Base-by-base conservation (phyloP, 257 asterid genomes). In the Salvia splendens region DNA sequence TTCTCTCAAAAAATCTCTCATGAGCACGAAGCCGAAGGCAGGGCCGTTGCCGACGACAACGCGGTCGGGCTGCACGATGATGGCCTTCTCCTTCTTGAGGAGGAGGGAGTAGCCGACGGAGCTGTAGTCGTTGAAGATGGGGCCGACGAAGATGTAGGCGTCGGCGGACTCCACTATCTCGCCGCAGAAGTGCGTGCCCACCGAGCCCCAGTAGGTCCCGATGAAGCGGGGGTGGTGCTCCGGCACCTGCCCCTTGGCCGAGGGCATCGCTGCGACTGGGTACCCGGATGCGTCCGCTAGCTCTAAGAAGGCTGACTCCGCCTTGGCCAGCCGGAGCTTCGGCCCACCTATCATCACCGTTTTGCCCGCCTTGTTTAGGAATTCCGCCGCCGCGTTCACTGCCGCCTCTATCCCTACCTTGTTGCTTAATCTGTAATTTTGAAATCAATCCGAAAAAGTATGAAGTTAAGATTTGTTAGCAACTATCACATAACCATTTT, bases 121-220 rank as follows among this genome's bases (percentile, higher is more conserved):
- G 74, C 96, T 91, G 60, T 83, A 91, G 77, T 91, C 97, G 14
- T 91, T 88, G 71, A 91, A 88, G 59, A 88, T 86, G 0, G 96
- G 96, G 5, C 97, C 96, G 0, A 77, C 89, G 46, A 91, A 91
- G 30, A 91, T 24, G 73, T 91, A 91, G 0, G 92, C 86, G 40
- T 91, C 92, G 0, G 96, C 92, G 0, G 96, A 88, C 60, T 91
- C 97, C 5, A 91, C 96, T 1, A 91, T 91, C 70, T 88, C 97
- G 0, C 89, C 86, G 17, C 97, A 91, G 77, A 88, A 91, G 16
- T 91, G 74, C 0, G 96, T 86, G 67, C 96, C 79, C 3, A 88
- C 91, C 1, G 95, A 91, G 1, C 95, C 97, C 92, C 95, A 88
- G 20, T 91, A 91, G 0, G 95, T 91, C 58, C 95, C 97, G 30